A percentile compares a stretch with the other conserved stretches of the same genome.
Evolutionary conservation across 257 asterid species (phyloP).

Genomic region (Craterostigma plantagineum): DNA sequence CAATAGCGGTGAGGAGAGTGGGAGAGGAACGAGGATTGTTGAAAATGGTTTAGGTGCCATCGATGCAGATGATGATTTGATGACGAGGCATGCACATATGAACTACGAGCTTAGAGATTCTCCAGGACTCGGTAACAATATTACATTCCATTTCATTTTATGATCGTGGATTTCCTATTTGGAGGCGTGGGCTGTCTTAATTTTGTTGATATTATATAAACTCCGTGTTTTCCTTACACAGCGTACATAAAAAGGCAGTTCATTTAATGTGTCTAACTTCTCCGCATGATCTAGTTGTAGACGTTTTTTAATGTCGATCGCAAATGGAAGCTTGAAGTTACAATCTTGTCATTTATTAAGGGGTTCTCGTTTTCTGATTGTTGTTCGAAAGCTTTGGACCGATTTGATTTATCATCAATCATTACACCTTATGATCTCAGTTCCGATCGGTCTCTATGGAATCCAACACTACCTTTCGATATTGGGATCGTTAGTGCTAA

Average conservation of each 20-base stretch:
- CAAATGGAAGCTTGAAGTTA: conserved; percentile 9
- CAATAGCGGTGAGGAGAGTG: conserved; percentile 32
- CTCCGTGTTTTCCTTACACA: no score
- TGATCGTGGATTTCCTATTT: no score
- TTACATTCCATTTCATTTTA: no score
- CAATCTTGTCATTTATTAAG: no score
- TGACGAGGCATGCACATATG: conserved; percentile 64
- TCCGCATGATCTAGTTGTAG: no score
- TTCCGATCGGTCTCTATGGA: conserved; percentile 91
- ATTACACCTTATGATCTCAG: conserved; percentile 26
- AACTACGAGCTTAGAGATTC: conserved; percentile 83
- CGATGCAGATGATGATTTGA: conserved; percentile 58
- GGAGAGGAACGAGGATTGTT: conserved; percentile 27
- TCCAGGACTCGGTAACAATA: conserved; percentile 79
- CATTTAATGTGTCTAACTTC: no score
- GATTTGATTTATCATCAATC: conserved; percentile 4
- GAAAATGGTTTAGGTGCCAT: conserved; percentile 47
- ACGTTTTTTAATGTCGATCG: background rate
- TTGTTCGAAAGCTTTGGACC: background rate
- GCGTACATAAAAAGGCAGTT: no score
- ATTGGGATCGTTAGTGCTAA: conserved; percentile 80
- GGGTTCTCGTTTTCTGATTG: background rate
- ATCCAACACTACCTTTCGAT: conserved; percentile 87
- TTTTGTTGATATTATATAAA: no score
- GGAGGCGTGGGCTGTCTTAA: no score